A percentile compares a stretch with the other conserved stretches of the same genome.
Evolutionary conservation across 2,329 filamentous ascomycete genomes (phyloP).

Genomic region (Colletotrichum cuscutae): DNA sequence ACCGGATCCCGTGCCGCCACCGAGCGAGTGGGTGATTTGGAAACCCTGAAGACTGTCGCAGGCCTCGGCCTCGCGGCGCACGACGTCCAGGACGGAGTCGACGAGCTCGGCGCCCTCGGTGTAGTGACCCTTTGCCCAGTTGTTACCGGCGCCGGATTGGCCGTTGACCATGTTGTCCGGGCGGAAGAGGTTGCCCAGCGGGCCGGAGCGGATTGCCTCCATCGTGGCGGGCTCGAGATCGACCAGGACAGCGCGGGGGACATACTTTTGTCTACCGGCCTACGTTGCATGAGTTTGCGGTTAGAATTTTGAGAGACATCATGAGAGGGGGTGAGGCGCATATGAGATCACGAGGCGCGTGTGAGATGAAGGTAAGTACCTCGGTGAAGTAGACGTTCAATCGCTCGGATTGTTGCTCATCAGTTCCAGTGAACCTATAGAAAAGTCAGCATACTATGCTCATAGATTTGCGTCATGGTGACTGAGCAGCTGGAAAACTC

Average conservation of each 20-base stretch:
- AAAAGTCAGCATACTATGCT: constrained; percentile 19
- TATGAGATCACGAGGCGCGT: constrained; percentile 26
- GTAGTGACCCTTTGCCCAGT: constrained; percentile 99
- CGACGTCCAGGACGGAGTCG: constrained; percentile 96
- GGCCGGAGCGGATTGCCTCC: constrained; percentile 97
- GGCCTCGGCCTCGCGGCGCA: constrained; percentile 97
- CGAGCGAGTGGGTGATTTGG: constrained; percentile 99
- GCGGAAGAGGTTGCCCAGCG: constrained; percentile 98
- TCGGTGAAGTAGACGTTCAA: constrained; percentile 99
- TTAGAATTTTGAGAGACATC: neutral
- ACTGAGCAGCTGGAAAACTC: constrained; percentile 55
- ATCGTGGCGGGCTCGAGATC: constrained; percentile 99
- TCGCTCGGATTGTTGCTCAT: constrained; percentile 98
- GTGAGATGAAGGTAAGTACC: constrained; percentile 50
- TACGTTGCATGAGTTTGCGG: constrained; percentile 48
- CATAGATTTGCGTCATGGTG: neutral
- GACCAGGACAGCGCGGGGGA: constrained; percentile 98
- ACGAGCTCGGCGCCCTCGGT: constrained; percentile 99
- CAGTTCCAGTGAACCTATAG: constrained; percentile 91
- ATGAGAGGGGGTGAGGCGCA: neutral
- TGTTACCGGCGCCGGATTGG: constrained; percentile 99
- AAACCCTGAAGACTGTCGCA: constrained; percentile 99
- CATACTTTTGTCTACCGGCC: constrained; percentile 98
- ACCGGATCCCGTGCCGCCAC: constrained; percentile 99
- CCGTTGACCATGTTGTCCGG: constrained; percentile 99